These are phyloP conservation scores for Phytopythium aichiense DNA, from an alignment of 352 stramenopile genomes.

Conservation along the genomic window DNA sequence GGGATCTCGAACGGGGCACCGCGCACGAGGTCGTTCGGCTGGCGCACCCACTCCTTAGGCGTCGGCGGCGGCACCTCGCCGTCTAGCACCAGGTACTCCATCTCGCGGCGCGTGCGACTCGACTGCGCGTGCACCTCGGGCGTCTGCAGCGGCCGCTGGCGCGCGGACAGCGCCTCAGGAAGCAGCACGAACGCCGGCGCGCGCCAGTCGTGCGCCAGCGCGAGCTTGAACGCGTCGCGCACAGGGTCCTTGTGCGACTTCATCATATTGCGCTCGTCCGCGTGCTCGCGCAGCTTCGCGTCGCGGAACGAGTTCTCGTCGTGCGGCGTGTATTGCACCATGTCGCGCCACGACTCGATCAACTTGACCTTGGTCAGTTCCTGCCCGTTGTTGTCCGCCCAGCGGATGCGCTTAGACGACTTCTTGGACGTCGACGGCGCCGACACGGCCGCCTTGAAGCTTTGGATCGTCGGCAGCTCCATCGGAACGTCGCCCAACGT, in stretches of 20 bases:
- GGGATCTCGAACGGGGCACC: conserved; percentile 58
- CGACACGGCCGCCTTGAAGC: conserved; percentile 58
- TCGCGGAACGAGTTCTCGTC: conserved; percentile 67
- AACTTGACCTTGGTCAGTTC: conserved; percentile 80
- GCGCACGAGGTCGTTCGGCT: conserved; percentile 52
- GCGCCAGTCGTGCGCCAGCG: conserved; percentile 57
- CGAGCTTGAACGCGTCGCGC: conserved; percentile 34
- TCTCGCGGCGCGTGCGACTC: conserved; percentile 66
- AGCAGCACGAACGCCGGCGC: conserved; percentile 59
- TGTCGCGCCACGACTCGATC: conserved; percentile 84
- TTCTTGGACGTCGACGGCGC: conserved; percentile 17
- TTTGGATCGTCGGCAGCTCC: conserved; percentile 75
- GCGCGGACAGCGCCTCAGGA: conserved; percentile 43
- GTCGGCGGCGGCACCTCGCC: conserved; percentile 71
- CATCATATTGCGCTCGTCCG: conserved; percentile 62
- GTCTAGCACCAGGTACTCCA: conserved; percentile 81
- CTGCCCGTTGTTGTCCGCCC: conserved; percentile 71
- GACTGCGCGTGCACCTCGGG: conserved; percentile 67
- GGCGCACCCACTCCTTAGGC: conserved; percentile 75
- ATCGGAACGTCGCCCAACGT: conserved; percentile 22
- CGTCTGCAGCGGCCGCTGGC: conserved; percentile 29
- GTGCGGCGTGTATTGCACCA: conserved; percentile 50
- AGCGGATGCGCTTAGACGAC: conserved; percentile 67
- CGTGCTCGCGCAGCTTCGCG: conserved; percentile 82
- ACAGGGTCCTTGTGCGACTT: conserved; percentile 60